Conservation (phyloP, 2,329 filamentous ascomycete species). For the Conoideocrella luteorostrata region DNA sequence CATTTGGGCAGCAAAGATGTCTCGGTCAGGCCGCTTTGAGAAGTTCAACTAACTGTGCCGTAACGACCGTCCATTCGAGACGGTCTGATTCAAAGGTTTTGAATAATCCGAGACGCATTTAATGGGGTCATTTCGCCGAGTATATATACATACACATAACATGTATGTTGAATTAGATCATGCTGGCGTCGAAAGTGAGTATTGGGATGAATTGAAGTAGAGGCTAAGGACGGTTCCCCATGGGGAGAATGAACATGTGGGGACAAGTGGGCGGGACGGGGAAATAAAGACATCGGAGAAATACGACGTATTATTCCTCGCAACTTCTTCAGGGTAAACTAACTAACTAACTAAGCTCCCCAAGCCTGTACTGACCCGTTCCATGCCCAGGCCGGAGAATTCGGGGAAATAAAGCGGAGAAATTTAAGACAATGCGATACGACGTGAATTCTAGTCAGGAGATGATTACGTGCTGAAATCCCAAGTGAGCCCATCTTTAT, state of each 20-base stretch:
- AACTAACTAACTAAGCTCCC: too few species aligned
- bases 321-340: too few species aligned
- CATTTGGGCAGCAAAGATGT: slow-evolving; percentile 14
- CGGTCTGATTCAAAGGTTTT: not conserved
- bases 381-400: not conserved
- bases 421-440: not conserved
- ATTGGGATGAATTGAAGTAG: slow-evolving; percentile 2
- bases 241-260: not conserved
- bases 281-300: too few species aligned
- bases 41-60: too few species aligned
- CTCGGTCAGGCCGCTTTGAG: too few species aligned
- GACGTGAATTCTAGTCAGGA: not conserved
- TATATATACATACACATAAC: not conserved
- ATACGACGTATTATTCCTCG: too few species aligned
- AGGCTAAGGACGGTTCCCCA: not conserved
- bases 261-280: not conserved
- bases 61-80: too few species aligned
- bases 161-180: too few species aligned
- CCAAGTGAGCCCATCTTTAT: not conserved
- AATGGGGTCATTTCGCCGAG: not conserved
- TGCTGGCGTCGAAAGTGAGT: too few species aligned
- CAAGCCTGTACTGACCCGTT: too few species aligned
- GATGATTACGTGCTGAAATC: not conserved
- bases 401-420: not conserved
- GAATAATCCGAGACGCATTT: not conserved